Evolutionary conservation across 306 rosid genomes (phyloP).

Genomic region (Vicia faba): DNA sequence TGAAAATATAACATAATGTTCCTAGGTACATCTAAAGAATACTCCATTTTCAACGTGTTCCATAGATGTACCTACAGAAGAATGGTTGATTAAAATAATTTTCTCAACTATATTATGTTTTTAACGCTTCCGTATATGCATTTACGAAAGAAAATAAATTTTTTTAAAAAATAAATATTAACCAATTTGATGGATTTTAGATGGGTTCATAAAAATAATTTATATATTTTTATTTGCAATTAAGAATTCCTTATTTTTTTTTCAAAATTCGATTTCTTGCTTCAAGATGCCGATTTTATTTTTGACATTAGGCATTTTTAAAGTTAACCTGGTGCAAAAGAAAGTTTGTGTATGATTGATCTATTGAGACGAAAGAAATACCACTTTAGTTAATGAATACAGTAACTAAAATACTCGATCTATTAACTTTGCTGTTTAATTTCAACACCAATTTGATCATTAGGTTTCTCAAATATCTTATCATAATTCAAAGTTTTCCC

Average conservation of each 20-base stretch:
- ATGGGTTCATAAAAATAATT: too few relatives aligned
- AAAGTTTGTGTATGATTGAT: not conserved
- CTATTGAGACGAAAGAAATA: not conserved
- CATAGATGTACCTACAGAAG: too few relatives aligned
- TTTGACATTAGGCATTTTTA: not conserved
- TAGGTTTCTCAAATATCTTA: constrained; percentile 7
- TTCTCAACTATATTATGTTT: too few relatives aligned
- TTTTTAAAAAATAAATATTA: too few relatives aligned
- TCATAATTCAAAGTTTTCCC: not conserved
- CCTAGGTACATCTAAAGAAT: too few relatives aligned
- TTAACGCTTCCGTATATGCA: too few relatives aligned
- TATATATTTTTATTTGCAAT: not conserved
- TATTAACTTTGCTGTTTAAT: not conserved
- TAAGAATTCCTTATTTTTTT: too few relatives aligned
- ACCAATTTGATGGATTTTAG: too few relatives aligned
- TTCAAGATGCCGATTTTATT: not conserved
- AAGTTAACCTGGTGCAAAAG: not conserved
- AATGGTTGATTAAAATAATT: too few relatives aligned
- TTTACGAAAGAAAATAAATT: too few relatives aligned
- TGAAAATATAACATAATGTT: too few relatives aligned
- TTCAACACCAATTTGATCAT: constrained; percentile 9
- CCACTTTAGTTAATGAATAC: not conserved
- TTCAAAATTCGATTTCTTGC: not conserved
- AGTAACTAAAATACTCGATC: not conserved
- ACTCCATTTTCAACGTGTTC: too few relatives aligned